These are phyloP conservation scores for Thraustotheca clavata DNA, from an alignment of 352 stramenopile genomes.

Conservation along the genomic window DNA sequence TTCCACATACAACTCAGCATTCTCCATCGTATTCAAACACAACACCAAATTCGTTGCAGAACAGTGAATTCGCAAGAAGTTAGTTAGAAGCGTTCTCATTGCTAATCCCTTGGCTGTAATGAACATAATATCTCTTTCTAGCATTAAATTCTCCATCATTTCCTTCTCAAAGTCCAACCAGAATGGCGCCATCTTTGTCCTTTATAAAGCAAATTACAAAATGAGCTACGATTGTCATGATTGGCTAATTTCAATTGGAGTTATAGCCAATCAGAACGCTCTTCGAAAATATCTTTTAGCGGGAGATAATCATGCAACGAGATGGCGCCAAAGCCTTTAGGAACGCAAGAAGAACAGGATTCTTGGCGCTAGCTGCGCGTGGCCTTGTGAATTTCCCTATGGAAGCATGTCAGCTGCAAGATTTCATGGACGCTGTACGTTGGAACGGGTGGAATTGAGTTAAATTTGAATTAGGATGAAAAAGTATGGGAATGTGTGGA, in stretches of 20 bases:
- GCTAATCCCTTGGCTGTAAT: conserved; percentile 91
- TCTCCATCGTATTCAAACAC: conserved; percentile 88
- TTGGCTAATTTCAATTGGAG: conserved; percentile 6
- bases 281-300: neutral
- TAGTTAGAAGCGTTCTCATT: conserved; percentile 71
- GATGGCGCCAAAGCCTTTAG: conserved; percentile 30
- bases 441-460: neutral
- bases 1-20: conserved; percentile 62
- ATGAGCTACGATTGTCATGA: neutral
- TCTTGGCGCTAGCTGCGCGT: conserved; percentile 52
- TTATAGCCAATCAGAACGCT: neutral
- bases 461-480: conserved; percentile 37
- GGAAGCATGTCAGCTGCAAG: conserved; percentile 67
- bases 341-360: conserved; percentile 48
- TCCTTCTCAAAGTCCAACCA: conserved; percentile 71
- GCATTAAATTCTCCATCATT: conserved; percentile 53
- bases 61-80: conserved; percentile 90
- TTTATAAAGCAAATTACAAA: neutral
- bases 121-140: conserved; percentile 84
- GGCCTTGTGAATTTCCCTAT: conserved; percentile 45
- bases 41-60: conserved; percentile 77
- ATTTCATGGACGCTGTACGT: conserved; percentile 62
- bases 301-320: neutral
- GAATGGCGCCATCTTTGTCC: conserved; percentile 17
- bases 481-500: conserved; percentile 82